A percentile compares a stretch with the other conserved stretches of the same genome.
phyloP scores from a whole-genome alignment of 768 basidiomycete species.

The Mycena chlorophos region DNA sequence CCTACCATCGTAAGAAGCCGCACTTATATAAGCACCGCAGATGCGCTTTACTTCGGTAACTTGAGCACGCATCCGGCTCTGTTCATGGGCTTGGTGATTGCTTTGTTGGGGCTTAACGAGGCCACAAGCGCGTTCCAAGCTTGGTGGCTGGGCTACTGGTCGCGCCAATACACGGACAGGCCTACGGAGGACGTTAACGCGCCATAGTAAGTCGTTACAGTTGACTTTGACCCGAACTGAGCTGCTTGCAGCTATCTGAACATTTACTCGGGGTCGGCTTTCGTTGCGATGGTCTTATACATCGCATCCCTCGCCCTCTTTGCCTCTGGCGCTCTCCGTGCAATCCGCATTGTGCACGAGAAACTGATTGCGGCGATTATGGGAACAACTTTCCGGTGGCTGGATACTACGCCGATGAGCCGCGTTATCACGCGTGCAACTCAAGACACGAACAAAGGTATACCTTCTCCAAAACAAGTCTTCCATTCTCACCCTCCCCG shows the following conservation, averaged over 20 bases:
- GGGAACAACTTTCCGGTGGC: constrained; percentile 43
- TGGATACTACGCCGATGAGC: constrained; percentile 32
- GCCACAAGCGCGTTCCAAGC: constrained; percentile 29
- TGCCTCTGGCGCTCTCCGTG: constrained; percentile 34
- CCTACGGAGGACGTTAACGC: constrained; percentile 35
- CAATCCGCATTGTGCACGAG: constrained; percentile 30
- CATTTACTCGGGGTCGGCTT: constrained; percentile 32
- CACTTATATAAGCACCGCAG: constrained; percentile 24
- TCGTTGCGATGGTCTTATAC: constrained; percentile 28
- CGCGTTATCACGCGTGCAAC: constrained; percentile 49
- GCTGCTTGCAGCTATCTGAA: constrained; percentile 38
- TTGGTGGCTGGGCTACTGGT: constrained; percentile 50
- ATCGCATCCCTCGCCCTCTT: constrained; percentile 27
- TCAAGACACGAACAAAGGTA: constrained; percentile 40
- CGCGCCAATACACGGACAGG: constrained; percentile 39
- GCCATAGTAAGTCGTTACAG: constrained; percentile 28
- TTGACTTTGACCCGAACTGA: background rate
- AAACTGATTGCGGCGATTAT: constrained; percentile 38
- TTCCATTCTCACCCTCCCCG: background rate
- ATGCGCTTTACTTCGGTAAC: constrained; percentile 30
- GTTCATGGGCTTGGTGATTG: constrained; percentile 32
- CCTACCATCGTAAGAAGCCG: background rate
- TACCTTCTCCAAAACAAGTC: background rate
- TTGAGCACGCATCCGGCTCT: constrained; percentile 30
- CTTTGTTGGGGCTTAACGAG: constrained; percentile 26